Conservation (phyloP, 345 rosid genomes). For the Sapria himalayana region DNA sequence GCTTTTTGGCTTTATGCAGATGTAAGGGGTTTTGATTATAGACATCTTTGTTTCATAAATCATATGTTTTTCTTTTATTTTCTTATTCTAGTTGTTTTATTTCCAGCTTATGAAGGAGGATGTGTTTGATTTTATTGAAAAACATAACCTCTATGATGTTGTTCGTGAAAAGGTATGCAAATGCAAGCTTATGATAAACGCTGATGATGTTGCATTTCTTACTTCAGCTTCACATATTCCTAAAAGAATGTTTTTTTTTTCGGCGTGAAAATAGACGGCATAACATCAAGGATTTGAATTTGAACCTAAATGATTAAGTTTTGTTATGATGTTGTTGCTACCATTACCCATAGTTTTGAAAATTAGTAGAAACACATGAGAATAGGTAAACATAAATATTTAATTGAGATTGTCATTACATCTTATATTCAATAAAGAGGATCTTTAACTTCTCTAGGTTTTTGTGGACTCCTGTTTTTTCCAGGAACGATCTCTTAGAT, state of each 20-base stretch:
- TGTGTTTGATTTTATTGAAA: slow-evolving; percentile 70
- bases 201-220: slow-evolving; percentile 6
- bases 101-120: slow-evolving; percentile 91
- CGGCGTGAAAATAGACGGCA: no score
- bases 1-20: slow-evolving; percentile 88
- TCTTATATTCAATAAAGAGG: no score
- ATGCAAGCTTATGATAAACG: slow-evolving; percentile 3
- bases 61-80: slow-evolving; percentile 1
- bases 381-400: no score
- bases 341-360: no score
- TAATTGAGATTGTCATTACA: no score
- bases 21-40: slow-evolving; percentile 33
- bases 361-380: no score
- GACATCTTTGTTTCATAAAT: not conserved
- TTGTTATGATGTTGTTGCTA: no score
- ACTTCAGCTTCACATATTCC: not conserved
- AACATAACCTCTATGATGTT: slow-evolving; percentile 59
- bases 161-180: slow-evolving; percentile 74
- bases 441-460: no score
- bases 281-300: no score
- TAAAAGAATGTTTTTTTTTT: not conserved
- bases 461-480: no score
- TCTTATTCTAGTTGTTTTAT: slow-evolving; percentile 5
- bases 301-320: no score
- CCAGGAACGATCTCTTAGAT: no score